phyloP scores from a whole-genome alignment of 805 yeast genomes.

The Starmerella geochares region DNA sequence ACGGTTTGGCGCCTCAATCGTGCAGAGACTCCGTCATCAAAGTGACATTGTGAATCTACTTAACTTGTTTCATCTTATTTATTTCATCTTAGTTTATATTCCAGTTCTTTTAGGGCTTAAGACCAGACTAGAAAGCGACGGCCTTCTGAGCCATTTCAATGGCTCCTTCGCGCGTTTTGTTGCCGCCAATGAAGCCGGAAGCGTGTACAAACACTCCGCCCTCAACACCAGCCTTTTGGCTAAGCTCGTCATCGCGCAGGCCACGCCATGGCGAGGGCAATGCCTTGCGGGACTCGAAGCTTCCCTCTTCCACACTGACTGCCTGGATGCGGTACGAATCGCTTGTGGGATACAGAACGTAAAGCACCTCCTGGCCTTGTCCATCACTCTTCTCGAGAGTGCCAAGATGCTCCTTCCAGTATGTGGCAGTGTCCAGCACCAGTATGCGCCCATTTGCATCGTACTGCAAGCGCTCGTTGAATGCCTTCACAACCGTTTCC shows the following conservation, averaged over 20 bases:
- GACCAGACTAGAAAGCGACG: slow-evolving; percentile 18
- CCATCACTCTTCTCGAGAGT: slow-evolving; percentile 42
- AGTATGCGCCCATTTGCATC: slow-evolving; percentile 66
- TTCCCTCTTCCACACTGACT: slow-evolving; percentile 66
- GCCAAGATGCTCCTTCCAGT: slow-evolving; percentile 88
- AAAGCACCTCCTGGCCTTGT: slow-evolving; percentile 39
- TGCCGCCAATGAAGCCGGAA: slow-evolving; percentile 93
- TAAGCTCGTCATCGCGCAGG: slow-evolving; percentile 75
- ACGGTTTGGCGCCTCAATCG: too few relatives aligned
- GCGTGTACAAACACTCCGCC: slow-evolving; percentile 92
- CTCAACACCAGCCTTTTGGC: slow-evolving; percentile 63
- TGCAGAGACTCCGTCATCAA: too few relatives aligned
- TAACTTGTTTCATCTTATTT: neutral
- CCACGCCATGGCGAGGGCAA: slow-evolving; percentile 92
- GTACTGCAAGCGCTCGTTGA: slow-evolving; percentile 45
- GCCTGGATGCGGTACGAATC: slow-evolving; percentile 78
- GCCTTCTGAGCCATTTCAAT: slow-evolving; percentile 55
- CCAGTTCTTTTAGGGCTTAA: too few relatives aligned
- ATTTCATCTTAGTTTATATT: too few relatives aligned
- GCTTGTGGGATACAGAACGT: slow-evolving; percentile 74
- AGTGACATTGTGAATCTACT: neutral
- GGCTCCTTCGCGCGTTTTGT: slow-evolving; percentile 67
- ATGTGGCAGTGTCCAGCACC: slow-evolving; percentile 65
- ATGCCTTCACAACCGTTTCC: slow-evolving; percentile 60
- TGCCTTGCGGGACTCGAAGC: slow-evolving; percentile 77